Evolutionary conservation across 495 filamentous ascomycete genomes (phyloP), one percentile per base, ranked within the genome.

Genomic region (Trichoderma erinaceum): DNA sequence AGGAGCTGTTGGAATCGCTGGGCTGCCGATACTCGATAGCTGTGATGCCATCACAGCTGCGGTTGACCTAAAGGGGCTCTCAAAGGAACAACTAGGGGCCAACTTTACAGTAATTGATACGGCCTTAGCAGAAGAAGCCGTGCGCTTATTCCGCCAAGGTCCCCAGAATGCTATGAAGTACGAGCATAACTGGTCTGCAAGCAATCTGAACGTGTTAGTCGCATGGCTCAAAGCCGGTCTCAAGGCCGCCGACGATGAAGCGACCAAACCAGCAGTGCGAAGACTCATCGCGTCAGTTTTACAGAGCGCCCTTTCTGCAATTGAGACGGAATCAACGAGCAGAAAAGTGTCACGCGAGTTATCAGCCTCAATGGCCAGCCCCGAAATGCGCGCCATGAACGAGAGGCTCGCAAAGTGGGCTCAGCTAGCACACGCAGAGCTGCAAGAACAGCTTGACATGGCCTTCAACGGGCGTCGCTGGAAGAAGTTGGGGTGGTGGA

Each of bases 401-500:
- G 73, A 73, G 15, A 83, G 79, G 0, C 82, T 97, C 11, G 78
- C 83, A 10, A 76, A 77, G 23, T 97, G 92, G 92, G 89, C 93
- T 0, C 87, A 94, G 72, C 77, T 78, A 25, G 90, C 89, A 2
- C 95, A 99, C 73, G 84, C 86, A 1, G 94, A 99, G 73, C 85
- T 98, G 6, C 89, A 90, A 64, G 82, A 88, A 69, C 84, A 89
- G 41, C 87, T 98, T 1, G 88, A 92, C 67, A 75, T 80, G 41
- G 92, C 90, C 5, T 94, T 97, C 71, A 75, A 83, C 15, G 86
- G 86, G 46, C 81, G 78, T 48, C 77, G 83, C 32, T 98, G 94
- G 94, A 81, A 82, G 3, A 88, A 86, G 21, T 80, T 97, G 1
- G 83, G 85, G 12, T 99, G 94, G 95, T 98, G 91, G 91, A 96